phyloP scores from a whole-genome alignment of 805 yeast genomes.

The Metschnikowia dekortorum region DNA sequence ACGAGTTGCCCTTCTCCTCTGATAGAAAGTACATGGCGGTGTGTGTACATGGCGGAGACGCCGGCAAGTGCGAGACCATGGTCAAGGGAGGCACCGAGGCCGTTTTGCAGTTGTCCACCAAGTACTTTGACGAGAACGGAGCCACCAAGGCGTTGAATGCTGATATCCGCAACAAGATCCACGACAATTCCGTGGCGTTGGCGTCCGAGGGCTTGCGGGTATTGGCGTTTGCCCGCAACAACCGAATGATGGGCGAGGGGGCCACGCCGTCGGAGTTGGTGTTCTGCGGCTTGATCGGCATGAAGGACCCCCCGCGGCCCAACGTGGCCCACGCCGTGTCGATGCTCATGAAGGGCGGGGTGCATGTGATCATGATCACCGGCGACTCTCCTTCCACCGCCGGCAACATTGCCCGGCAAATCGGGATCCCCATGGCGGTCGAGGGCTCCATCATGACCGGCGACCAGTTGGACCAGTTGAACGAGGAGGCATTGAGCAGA shows the following conservation, averaged over 20 bases:
- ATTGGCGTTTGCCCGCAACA: constrained; percentile 66
- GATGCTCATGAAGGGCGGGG: constrained; percentile 83
- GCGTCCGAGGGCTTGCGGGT: constrained; percentile 87
- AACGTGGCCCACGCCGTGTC: constrained; percentile 74
- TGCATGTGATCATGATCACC: constrained; percentile 96
- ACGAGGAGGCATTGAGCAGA: constrained; percentile 66
- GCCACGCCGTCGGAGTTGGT: constrained; percentile 42
- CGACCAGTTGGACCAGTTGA: constrained; percentile 69
- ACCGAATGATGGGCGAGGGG: constrained; percentile 34
- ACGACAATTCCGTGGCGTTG: constrained; percentile 54
- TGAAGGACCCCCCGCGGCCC: constrained; percentile 97
- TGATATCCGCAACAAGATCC: constrained; percentile 43
- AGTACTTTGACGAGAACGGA: constrained; percentile 56
- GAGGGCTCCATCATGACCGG: constrained; percentile 77
- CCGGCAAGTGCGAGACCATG: constrained; percentile 52
- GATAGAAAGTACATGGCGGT: constrained; percentile 89
- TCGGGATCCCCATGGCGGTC: constrained; percentile 78
- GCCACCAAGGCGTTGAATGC: constrained; percentile 55
- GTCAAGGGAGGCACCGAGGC: constrained; percentile 92
- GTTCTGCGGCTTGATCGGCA: constrained; percentile 85
- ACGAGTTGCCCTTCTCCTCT: constrained; percentile 84
- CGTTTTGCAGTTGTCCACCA: constrained; percentile 57
- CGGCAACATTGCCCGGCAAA: constrained; percentile 74
- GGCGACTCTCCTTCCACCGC: constrained; percentile 93
- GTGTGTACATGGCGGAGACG: constrained; percentile 54